Conservation (phyloP, 1,139 yeast genomes). For the Blastobotrys malaysiensis region DNA sequence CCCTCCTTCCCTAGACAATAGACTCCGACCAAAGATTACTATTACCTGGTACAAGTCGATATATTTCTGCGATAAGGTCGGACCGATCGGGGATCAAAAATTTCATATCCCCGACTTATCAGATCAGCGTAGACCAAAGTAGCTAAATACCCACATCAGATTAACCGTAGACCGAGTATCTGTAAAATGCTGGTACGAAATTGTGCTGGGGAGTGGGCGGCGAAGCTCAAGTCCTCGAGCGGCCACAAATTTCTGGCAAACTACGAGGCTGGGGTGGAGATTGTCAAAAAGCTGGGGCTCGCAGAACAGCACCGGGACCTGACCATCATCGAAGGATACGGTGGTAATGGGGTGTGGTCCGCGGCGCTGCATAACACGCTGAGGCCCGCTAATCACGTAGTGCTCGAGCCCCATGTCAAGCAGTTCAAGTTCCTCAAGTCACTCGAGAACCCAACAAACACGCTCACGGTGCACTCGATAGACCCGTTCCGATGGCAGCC, state of each 20-base stretch:
- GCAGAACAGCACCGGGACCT: slow-evolving; percentile 32
- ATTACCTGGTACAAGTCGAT: no score
- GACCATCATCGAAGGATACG: slow-evolving; percentile 61
- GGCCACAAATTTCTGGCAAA: slow-evolving; percentile 6
- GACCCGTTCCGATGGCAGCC: slow-evolving; percentile 69
- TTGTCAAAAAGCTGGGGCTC: slow-evolving; percentile 5
- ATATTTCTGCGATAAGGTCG: no score
- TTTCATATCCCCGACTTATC: no score
- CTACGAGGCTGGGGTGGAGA: slow-evolving; percentile 7
- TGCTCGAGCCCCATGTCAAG: slow-evolving; percentile 49
- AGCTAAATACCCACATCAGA: background rate
- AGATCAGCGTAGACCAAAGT: no score
- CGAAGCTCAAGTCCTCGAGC: slow-evolving; percentile 1
- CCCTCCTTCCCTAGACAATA: no score
- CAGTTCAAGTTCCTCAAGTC: slow-evolving; percentile 27
- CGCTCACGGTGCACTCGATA: slow-evolving; percentile 16
- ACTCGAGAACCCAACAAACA: slow-evolving; percentile 16
- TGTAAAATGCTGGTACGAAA: slow-evolving; percentile 11
- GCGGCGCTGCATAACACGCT: slow-evolving; percentile 50
- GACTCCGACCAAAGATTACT: no score
- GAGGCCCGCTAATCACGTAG: slow-evolving; percentile 54
- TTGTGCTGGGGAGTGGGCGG: slow-evolving; percentile 10
- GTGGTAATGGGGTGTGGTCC: slow-evolving; percentile 41
- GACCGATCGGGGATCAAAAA: no score
- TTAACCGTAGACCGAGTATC: background rate